phyloP scores from a whole-genome alignment of 163 green algal species.

The Volvox carteri region DNA sequence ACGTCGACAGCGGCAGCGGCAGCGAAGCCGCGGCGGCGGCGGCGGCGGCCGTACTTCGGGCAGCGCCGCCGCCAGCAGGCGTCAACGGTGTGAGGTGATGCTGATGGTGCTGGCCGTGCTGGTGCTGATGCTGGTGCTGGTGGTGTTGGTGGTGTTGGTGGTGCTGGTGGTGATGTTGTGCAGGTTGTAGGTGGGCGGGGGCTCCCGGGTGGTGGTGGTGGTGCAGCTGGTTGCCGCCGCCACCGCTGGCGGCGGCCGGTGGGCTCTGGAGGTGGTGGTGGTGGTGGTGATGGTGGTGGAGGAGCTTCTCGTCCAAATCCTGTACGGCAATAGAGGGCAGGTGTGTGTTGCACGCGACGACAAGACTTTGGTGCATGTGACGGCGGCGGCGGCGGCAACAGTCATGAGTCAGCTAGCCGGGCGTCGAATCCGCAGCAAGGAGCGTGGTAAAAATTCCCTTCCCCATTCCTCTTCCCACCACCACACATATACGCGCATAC shows the following conservation, averaged over 20 bases:
- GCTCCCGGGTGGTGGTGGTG: background rate
- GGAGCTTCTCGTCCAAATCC: slow-evolving; percentile 28
- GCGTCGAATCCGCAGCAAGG: no score
- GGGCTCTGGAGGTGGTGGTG: background rate
- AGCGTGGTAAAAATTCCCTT: no score
- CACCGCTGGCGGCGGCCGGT: background rate
- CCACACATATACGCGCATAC: background rate
- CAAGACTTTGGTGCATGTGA: no score
- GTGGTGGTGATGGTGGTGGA: slow-evolving; percentile 3
- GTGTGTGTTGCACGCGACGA: no score
- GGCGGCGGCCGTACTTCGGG: no score
- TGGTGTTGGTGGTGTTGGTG: background rate
- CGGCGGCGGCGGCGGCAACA: no score
- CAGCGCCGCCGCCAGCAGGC: background rate
- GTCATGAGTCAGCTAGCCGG: no score
- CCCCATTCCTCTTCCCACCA: background rate
- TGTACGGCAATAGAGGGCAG: background rate
- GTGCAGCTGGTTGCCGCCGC: background rate
- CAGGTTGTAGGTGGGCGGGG: background rate
- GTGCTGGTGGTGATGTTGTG: background rate
- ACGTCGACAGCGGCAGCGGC: background rate
- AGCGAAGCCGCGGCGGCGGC: background rate
- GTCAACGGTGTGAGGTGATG: background rate
- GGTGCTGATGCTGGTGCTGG: background rate
- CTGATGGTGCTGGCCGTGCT: slow-evolving; percentile 10